Evolutionary conservation across 345 rosid species (phyloP).

Genomic region (Murraya paniculata): DNA sequence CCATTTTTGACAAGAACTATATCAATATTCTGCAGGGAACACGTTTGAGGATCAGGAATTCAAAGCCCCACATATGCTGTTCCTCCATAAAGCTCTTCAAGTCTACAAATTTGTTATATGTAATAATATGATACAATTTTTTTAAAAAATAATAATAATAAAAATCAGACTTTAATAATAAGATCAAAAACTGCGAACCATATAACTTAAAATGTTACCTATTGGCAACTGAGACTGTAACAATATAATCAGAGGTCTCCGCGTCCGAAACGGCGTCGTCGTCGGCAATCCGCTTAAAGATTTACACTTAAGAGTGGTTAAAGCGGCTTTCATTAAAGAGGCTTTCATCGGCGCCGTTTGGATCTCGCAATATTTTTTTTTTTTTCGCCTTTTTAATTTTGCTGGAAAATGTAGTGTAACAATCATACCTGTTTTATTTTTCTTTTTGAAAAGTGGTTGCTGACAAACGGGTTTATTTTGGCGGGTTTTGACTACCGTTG

Average conservation of each 20-base stretch:
- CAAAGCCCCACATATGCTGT: constrained; percentile 78
- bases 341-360: neutral
- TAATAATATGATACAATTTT: no score
- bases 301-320: no score
- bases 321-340: neutral
- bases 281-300: neutral
- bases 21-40: constrained; percentile 63
- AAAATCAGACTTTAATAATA: neutral
- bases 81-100: constrained; percentile 86
- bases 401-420: neutral
- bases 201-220: neutral
- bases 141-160: neutral
- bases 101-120: constrained; percentile 31
- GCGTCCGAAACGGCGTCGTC: neutral
- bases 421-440: neutral
- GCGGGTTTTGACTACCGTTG: neutral
- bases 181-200: neutral
- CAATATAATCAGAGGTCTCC: neutral
- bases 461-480: no score
- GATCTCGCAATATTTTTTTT: neutral
- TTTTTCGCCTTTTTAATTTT: neutral
- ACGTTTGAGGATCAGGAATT: constrained; percentile 85
- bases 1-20: constrained; percentile 63
- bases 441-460: neutral
- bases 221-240: neutral